Percentiles rank a stretch among this genome's conserved stretches.
phyloP scores from a whole-genome alignment of 2,329 filamentous ascomycete species.

The Ceratocystis albifundus region DNA sequence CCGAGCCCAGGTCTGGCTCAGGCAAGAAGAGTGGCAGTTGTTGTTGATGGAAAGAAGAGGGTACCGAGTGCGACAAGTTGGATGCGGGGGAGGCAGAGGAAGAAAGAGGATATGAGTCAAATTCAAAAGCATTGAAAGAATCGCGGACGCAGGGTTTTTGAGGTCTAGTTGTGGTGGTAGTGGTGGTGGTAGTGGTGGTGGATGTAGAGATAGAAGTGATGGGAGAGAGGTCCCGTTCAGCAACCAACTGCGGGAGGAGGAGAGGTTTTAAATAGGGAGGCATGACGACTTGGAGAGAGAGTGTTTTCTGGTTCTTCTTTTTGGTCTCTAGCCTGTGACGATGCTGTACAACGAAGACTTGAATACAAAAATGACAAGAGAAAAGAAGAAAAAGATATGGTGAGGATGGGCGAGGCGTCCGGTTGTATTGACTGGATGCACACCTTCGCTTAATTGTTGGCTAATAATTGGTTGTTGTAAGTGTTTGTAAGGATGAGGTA shows the following conservation, averaged over 20 bases:
- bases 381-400: neutral
- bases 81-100: neutral
- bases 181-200: neutral
- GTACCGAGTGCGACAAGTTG: slow-evolving; percentile 17
- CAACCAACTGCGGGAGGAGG: slow-evolving; percentile 43
- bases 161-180: slow-evolving; percentile 3
- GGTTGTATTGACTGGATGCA: slow-evolving; percentile 16
- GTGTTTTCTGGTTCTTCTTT: slow-evolving; percentile 8
- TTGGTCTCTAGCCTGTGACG: slow-evolving; percentile 1
- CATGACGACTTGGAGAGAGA: slow-evolving; percentile 29
- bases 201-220: neutral
- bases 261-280: slow-evolving; percentile 42
- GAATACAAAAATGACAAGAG: neutral
- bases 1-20: slow-evolving; percentile 32
- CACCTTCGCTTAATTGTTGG: neutral
- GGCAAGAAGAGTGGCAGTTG: slow-evolving; percentile 21
- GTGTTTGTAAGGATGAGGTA: neutral
- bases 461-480: slow-evolving; percentile 9
- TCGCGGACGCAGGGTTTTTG: slow-evolving; percentile 22
- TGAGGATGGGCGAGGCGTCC: slow-evolving; percentile 15
- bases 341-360: slow-evolving; percentile 10
- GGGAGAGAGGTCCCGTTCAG: slow-evolving; percentile 33
- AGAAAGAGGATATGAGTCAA: slow-evolving; percentile 20
- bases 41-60: slow-evolving; percentile 15
- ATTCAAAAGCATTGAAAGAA: slow-evolving; percentile 22